These are phyloP conservation scores for Cardamine resedifolia DNA, from an alignment of 345 rosid genomes.

Conservation along the genomic window DNA sequence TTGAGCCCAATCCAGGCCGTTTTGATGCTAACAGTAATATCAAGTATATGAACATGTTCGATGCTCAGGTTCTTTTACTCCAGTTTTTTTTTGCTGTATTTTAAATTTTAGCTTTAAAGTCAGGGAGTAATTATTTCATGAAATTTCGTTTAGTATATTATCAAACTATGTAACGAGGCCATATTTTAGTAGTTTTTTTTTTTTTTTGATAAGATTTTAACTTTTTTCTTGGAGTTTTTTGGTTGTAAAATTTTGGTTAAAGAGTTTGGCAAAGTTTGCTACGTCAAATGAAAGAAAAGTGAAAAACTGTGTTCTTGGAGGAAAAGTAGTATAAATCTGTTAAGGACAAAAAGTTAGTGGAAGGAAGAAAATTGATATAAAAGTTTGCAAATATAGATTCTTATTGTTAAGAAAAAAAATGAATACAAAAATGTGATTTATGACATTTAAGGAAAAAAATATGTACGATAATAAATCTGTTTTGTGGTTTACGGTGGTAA, in stretches of 20 bases:
- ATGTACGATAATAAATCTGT: neutral
- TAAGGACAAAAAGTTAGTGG: neutral
- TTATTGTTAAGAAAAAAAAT: neutral
- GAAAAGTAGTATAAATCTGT: neutral
- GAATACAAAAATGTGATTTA: neutral
- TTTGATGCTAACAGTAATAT: conserved; percentile 61
- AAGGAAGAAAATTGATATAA: neutral
- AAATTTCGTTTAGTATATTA: neutral
- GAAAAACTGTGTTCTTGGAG: neutral
- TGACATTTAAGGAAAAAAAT: neutral
- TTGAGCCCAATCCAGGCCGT: conserved; percentile 80
- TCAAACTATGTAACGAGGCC: neutral
- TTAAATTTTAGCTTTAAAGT: neutral
- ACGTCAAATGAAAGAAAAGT: neutral
- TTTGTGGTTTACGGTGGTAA: neutral
- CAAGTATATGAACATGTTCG: conserved; percentile 95
- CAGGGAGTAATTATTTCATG: neutral
- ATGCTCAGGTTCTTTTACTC: conserved; percentile 68
- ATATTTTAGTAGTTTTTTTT: neutral
- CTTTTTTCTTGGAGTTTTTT: neutral
- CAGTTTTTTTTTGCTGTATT: neutral
- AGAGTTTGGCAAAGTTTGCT: neutral
- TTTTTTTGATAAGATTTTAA: too few relatives aligned
- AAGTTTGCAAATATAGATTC: neutral
- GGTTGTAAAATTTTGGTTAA: neutral